These are phyloP conservation scores for Phytophthora melonis DNA, from an alignment of 352 stramenopile genomes.

Conservation along the genomic window DNA sequence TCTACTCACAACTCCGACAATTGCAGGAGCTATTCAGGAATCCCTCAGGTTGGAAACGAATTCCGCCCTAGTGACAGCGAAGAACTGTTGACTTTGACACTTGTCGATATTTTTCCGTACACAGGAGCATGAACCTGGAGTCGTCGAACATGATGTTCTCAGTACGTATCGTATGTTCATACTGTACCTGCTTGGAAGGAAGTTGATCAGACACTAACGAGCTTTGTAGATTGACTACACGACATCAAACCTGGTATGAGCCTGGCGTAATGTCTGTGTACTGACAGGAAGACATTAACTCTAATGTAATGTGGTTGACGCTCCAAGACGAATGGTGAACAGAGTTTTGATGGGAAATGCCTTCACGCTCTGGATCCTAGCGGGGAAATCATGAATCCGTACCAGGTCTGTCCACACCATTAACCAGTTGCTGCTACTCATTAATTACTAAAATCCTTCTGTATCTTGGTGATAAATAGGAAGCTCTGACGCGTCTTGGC, in stretches of 20 bases:
- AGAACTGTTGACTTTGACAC: not conserved
- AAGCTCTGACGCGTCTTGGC: constrained; percentile 49
- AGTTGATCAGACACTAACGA: not conserved
- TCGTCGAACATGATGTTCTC: constrained; percentile 78
- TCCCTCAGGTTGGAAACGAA: constrained; percentile 23
- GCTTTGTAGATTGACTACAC: constrained; percentile 69
- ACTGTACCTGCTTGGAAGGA: not conserved
- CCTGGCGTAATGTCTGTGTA: not conserved
- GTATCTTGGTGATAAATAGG: not conserved
- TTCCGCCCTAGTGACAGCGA: not conserved
- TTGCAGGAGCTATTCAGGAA: constrained; percentile 37
- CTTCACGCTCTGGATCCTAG: constrained; percentile 70
- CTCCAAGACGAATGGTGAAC: constrained; percentile 37
- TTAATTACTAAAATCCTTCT: not conserved
- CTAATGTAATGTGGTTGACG: constrained; percentile 28
- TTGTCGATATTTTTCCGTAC: not conserved
- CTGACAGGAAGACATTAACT: not conserved
- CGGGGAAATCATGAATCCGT: constrained; percentile 58
- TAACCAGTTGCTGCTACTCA: not conserved
- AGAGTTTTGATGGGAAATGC: constrained; percentile 63
- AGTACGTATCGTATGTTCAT: constrained; percentile 25
- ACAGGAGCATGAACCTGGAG: constrained; percentile 57
- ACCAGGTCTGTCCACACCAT: constrained; percentile 50
- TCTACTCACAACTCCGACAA: not conserved
- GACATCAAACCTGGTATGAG: constrained; percentile 62